Percentiles rank a stretch among this genome's conserved stretches.
These are phyloP conservation scores for Kurtzmaniella quercitrusa DNA, from an alignment of 1,139 yeast genomes.

Conservation along the genomic window DNA sequence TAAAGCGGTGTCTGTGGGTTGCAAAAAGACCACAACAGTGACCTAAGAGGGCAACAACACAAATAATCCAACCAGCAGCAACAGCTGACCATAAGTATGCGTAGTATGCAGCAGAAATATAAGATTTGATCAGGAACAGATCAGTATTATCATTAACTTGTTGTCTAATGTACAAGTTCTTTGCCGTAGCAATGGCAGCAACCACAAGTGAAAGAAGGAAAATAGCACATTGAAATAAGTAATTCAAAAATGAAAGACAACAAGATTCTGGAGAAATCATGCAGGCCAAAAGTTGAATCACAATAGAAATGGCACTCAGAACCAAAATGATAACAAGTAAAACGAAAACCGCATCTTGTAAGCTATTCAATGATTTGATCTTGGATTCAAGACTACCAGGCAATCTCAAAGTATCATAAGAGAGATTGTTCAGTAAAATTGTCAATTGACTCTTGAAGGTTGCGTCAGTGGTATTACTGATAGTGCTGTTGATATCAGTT, in stretches of 20 bases:
- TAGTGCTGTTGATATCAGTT: slow-evolving; percentile 32
- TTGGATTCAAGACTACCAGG: slow-evolving; percentile 35
- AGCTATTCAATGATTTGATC: slow-evolving; percentile 26
- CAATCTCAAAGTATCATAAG: slow-evolving; percentile 28
- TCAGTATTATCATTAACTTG: slow-evolving; percentile 28
- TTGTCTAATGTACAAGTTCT: slow-evolving; percentile 25
- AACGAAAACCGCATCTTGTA: slow-evolving; percentile 26
- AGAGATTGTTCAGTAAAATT: slow-evolving; percentile 27
- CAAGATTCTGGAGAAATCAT: slow-evolving; percentile 35
- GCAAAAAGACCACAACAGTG: slow-evolving; percentile 43
- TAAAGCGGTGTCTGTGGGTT: slow-evolving; percentile 29
- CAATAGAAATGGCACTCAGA: slow-evolving; percentile 24
- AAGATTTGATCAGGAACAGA: slow-evolving; percentile 33
- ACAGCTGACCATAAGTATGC: slow-evolving; percentile 43
- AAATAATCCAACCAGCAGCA: slow-evolving; percentile 33
- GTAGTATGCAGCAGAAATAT: slow-evolving; percentile 37
- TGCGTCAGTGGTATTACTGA: slow-evolving; percentile 24
- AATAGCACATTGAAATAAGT: slow-evolving; percentile 30
- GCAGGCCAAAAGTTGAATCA: slow-evolving; percentile 30
- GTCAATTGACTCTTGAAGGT: slow-evolving; percentile 22
- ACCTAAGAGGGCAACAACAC: slow-evolving; percentile 35
- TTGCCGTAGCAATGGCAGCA: slow-evolving; percentile 33
- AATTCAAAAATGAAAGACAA: slow-evolving; percentile 39
- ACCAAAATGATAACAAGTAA: slow-evolving; percentile 26
- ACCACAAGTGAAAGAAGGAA: slow-evolving; percentile 30